A percentile compares a stretch with the other conserved stretches of the same genome.
Conservation (phyloP, 2,329 filamentous ascomycete genomes). For the Colletotrichum chlorophyti region DNA sequence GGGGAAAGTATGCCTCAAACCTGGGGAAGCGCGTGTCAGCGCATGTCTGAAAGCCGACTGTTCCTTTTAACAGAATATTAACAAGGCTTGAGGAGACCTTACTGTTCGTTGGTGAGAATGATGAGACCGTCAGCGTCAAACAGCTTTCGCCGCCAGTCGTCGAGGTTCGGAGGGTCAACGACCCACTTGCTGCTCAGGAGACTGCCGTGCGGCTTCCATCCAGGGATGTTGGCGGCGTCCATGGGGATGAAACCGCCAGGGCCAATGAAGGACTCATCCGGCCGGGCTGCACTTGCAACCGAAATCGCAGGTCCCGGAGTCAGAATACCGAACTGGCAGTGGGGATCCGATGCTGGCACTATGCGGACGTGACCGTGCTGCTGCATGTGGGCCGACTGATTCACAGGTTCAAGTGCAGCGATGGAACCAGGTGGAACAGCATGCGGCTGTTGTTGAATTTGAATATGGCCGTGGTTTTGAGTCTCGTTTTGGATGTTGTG, state of each 20-base stretch:
- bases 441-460: conserved; percentile 8
- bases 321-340: conserved; percentile 55
- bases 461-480: no score
- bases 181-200: conserved; percentile 64
- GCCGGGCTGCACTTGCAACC: conserved; percentile 39
- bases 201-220: conserved; percentile 48
- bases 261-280: conserved; percentile 46
- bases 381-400: not conserved
- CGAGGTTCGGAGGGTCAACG: conserved; percentile 70
- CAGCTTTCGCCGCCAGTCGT: conserved; percentile 73
- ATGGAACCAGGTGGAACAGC: not conserved
- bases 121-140: conserved; percentile 80
- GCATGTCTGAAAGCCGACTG: conserved; percentile 8
- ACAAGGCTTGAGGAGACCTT: conserved; percentile 44
- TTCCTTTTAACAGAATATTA: not conserved
- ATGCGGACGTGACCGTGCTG: not conserved
- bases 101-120: conserved; percentile 77
- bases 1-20: conserved; percentile 82
- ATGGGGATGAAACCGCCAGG: conserved; percentile 22
- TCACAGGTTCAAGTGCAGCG: not conserved
- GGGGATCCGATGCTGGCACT: conserved; percentile 32
- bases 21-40: conserved; percentile 46
- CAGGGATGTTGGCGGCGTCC: conserved; percentile 23
- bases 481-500: no score
- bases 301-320: conserved; percentile 40